Evolutionary conservation across 2,329 filamentous ascomycete genomes (phyloP).

Genomic region (Fusarium virguliforme): DNA sequence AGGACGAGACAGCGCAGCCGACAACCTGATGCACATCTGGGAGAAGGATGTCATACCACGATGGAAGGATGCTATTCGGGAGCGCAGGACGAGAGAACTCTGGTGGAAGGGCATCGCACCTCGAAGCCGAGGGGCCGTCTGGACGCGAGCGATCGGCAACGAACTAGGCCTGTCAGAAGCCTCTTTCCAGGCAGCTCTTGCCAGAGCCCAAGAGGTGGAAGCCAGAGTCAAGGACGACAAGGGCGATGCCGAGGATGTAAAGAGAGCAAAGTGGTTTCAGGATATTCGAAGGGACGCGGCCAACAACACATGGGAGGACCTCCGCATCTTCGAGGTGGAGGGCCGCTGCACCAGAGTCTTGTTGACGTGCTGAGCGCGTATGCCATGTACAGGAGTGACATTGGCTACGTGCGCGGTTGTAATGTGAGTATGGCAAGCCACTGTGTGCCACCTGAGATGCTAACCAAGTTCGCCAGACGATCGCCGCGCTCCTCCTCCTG

Average conservation of each 20-base stretch:
- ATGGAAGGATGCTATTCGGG: constrained; percentile 79
- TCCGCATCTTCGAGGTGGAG: constrained; percentile 79
- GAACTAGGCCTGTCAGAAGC: constrained; percentile 77
- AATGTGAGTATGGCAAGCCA: constrained; percentile 71
- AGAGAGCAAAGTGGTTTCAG: constrained; percentile 73
- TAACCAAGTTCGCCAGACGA: constrained; percentile 65
- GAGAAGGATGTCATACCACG: constrained; percentile 83
- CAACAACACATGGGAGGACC: constrained; percentile 77
- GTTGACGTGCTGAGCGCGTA: constrained; percentile 84
- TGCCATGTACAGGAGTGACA: constrained; percentile 85
- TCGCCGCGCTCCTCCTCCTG: constrained; percentile 81
- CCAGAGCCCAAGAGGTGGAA: constrained; percentile 76
- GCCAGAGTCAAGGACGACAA: constrained; percentile 68
- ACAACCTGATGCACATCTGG: constrained; percentile 76
- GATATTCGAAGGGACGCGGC: constrained; percentile 76
- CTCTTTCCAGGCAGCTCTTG: constrained; percentile 80
- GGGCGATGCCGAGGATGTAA: constrained; percentile 68
- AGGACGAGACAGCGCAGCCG: constrained; percentile 69
- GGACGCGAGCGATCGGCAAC: constrained; percentile 81
- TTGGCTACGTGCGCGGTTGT: constrained; percentile 82
- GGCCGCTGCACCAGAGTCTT: constrained; percentile 77
- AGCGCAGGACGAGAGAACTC: constrained; percentile 80
- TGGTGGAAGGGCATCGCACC: constrained; percentile 88
- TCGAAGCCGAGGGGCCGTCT: constrained; percentile 78
- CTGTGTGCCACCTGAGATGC: constrained; percentile 25